These are phyloP conservation scores for Keithomyces neogunnii DNA, from an alignment of 2,329 filamentous ascomycete species.

Conservation along the genomic window DNA sequence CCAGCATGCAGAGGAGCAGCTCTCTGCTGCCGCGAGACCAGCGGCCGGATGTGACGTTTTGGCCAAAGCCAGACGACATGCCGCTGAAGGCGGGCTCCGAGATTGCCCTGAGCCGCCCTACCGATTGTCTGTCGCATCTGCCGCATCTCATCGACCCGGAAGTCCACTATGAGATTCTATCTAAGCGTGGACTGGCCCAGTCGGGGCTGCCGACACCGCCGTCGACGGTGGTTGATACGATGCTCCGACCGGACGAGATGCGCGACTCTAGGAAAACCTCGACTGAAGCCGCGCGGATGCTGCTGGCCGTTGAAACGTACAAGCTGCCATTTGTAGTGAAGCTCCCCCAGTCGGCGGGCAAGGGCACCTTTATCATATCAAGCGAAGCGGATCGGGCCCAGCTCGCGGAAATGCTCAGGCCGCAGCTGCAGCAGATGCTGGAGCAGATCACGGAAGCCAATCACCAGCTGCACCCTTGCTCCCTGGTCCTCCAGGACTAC, in stretches of 20 bases:
- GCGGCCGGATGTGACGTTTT: background rate
- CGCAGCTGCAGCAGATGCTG: background rate
- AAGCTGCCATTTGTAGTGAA: constrained; percentile 2
- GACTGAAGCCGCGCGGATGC: background rate
- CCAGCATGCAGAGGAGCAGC: background rate
- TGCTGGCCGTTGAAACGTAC: background rate
- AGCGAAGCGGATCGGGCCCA: background rate
- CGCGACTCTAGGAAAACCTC: background rate
- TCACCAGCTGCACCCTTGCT: constrained; percentile 2
- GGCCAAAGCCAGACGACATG: background rate
- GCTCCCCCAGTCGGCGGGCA: background rate
- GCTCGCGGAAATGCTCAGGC: background rate
- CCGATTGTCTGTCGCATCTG: constrained; percentile 1
- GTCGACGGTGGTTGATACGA: background rate
- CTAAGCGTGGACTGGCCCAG: constrained; percentile 3
- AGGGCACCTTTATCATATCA: background rate
- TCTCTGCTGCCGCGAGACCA: background rate
- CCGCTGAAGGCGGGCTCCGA: background rate
- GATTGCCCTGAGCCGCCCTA: background rate
- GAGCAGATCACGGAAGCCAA: background rate
- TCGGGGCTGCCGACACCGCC: background rate
- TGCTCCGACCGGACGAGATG: background rate
- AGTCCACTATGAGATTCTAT: constrained; percentile 3
- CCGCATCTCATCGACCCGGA: constrained; percentile 4
- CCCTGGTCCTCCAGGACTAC: constrained; percentile 4